These are phyloP conservation scores for Saccharomycopsis vini DNA, from an alignment of 805 yeast genomes.

Conservation along the genomic window DNA sequence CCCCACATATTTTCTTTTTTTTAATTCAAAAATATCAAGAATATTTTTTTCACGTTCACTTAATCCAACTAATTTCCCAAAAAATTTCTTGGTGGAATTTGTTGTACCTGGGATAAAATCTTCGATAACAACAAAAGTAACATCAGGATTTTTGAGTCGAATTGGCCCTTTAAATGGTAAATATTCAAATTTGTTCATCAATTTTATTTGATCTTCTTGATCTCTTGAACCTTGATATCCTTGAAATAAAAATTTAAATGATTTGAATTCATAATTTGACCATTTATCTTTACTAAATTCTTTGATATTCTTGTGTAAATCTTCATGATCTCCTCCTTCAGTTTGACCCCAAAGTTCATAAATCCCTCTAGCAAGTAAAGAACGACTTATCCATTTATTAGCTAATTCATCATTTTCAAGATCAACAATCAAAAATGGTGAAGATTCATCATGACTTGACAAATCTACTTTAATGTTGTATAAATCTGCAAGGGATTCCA, in stretches of 20 bases:
- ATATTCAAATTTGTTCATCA: constrained; percentile 66
- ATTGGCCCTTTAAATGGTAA: constrained; percentile 71
- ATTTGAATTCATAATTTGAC: constrained; percentile 23
- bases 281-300: constrained; percentile 23
- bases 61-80: constrained; percentile 62
- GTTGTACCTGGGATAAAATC: constrained; percentile 40
- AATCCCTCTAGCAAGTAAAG: constrained; percentile 63
- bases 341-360: constrained; percentile 86
- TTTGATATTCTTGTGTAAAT: constrained; percentile 46
- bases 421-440: constrained; percentile 66
- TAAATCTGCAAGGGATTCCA: constrained; percentile 73
- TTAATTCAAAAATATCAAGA: constrained; percentile 72
- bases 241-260: constrained; percentile 79
- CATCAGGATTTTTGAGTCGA: constrained; percentile 66
- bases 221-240: constrained; percentile 63
- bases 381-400: constrained; percentile 47
- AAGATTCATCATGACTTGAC: constrained; percentile 42
- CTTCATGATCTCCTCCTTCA: constrained; percentile 30
- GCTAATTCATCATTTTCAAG: constrained; percentile 62
- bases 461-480: constrained; percentile 50
- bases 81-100: constrained; percentile 24
- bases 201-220: constrained; percentile 40
- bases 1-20: constrained; percentile 79
- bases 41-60: constrained; percentile 56
- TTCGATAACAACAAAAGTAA: constrained; percentile 64